A percentile compares a stretch with the other conserved stretches of the same genome.
Evolutionary conservation across 495 filamentous ascomycete species (phyloP).

Genomic region (Xylona heveae): DNA sequence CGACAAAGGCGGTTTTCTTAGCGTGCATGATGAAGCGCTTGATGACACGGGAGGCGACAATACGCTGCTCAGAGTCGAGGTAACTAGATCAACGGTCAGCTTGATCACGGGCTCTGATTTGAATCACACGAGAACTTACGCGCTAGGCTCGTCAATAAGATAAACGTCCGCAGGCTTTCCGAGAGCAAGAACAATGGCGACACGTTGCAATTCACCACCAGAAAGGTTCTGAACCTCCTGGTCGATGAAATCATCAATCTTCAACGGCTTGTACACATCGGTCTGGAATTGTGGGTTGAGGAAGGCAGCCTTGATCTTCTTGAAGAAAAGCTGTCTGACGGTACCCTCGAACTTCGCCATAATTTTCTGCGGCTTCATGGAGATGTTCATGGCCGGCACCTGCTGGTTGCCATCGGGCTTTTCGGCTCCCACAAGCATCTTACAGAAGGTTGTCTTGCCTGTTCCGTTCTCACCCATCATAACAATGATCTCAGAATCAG

Average conservation of each 20-base stretch:
- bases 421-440: conserved; percentile 75
- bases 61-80: conserved; percentile 97
- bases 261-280: conserved; percentile 95
- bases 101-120: not conserved
- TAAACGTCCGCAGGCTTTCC: conserved; percentile 97
- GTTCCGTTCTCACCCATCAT: conserved; percentile 99
- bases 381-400: conserved; percentile 85
- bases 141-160: conserved; percentile 87
- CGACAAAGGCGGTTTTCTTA: conserved; percentile 97
- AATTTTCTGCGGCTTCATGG: conserved; percentile 99
- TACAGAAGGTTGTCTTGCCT: conserved; percentile 94
- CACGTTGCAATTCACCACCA: conserved; percentile 96
- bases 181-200: conserved; percentile 88
- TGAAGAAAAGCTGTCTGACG: conserved; percentile 87
- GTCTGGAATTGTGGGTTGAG: conserved; percentile 95
- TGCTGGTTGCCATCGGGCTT: conserved; percentile 61
- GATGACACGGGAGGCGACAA: conserved; percentile 87
- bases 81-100: conserved; percentile 20
- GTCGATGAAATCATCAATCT: conserved; percentile 96
- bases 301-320: conserved; percentile 94
- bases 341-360: conserved; percentile 93
- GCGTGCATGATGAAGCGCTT: conserved; percentile 99
- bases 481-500: conserved; percentile 93
- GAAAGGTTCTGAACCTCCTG: conserved; percentile 98
- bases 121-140: conserved; percentile 13